Conservation (phyloP, 2,329 filamentous ascomycete genomes). For the Trichoderma sp. region DNA sequence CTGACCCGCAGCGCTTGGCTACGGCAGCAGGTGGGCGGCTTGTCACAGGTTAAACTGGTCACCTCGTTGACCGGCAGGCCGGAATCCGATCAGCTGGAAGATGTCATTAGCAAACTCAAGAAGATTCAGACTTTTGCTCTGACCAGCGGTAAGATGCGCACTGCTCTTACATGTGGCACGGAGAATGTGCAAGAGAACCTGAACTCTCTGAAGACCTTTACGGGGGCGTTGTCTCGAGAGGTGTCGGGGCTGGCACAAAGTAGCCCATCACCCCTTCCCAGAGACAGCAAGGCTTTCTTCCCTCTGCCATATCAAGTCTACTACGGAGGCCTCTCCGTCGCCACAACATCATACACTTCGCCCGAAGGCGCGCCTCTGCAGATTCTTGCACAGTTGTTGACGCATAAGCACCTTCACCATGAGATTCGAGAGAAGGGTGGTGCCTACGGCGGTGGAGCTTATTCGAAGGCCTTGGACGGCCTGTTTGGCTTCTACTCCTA, state of each 20-base stretch:
- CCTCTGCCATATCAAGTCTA: conserved; percentile 96
- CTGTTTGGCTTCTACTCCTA: conserved; percentile 96
- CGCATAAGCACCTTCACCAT: conserved; percentile 94
- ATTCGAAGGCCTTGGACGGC: conserved; percentile 75
- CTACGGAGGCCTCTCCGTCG: conserved; percentile 80
- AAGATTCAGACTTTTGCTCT: conserved; percentile 79
- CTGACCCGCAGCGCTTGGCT: conserved; percentile 72
- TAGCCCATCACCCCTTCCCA: conserved; percentile 40
- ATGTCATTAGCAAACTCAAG: conserved; percentile 82
- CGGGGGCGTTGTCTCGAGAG: conserved; percentile 42
- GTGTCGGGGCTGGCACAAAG: conserved; percentile 43
- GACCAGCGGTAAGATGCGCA: conserved; percentile 67
- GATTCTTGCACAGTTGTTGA: conserved; percentile 87
- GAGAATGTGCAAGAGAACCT: conserved; percentile 73
- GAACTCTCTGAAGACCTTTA: conserved; percentile 68
- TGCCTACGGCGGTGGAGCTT: conserved; percentile 91
- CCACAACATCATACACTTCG: conserved; percentile 81
- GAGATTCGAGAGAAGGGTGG: conserved; percentile 98
- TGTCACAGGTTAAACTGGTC: conserved; percentile 85
- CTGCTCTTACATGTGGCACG: conserved; percentile 81
- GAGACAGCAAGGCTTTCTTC: conserved; percentile 78
- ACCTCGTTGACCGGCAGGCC: conserved; percentile 74
- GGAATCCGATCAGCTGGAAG: conserved; percentile 67
- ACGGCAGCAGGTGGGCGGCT: conserved; percentile 82
- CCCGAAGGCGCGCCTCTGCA: conserved; percentile 77